A percentile compares a stretch with the other conserved stretches of the same genome.
Conservation (phyloP, 1,284 basidiomycete genomes). For the Apiotrichum siamense region DNA sequence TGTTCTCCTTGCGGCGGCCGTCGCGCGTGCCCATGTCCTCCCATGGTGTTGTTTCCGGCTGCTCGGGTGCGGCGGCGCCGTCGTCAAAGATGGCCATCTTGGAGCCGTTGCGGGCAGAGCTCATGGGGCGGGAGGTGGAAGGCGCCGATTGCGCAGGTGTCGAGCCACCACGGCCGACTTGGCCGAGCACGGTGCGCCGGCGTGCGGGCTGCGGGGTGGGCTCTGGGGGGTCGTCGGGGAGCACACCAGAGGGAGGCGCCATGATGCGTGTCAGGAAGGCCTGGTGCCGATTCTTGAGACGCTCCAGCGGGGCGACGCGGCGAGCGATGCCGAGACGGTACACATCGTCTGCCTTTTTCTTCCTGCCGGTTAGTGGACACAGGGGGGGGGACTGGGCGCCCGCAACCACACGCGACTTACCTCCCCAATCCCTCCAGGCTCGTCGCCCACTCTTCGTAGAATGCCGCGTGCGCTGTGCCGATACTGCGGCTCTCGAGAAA, state of each 20-base stretch:
- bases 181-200: conserved; percentile 23
- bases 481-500: conserved; percentile 72
- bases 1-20: conserved; percentile 51
- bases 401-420: no score
- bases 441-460: conserved; percentile 82
- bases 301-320: conserved; percentile 71
- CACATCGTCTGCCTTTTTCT: conserved; percentile 70
- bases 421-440: conserved; percentile 64
- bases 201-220: not conserved
- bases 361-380: conserved; percentile 52
- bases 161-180: conserved; percentile 18
- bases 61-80: conserved; percentile 27
- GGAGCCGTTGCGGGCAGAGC: conserved; percentile 40
- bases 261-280: conserved; percentile 73
- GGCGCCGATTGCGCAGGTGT: not conserved
- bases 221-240: conserved; percentile 36
- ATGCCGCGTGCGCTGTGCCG: conserved; percentile 65
- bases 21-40: conserved; percentile 51
- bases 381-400: no score
- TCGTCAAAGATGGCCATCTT: conserved; percentile 47
- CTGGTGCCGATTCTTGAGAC: conserved; percentile 73
- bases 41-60: conserved; percentile 42
- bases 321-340: conserved; percentile 79
- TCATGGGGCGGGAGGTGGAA: conserved; percentile 2
- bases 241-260: conserved; percentile 38